Evolutionary conservation across 768 basidiomycete species (phyloP).

Genomic region (Leccinum imitatum): DNA sequence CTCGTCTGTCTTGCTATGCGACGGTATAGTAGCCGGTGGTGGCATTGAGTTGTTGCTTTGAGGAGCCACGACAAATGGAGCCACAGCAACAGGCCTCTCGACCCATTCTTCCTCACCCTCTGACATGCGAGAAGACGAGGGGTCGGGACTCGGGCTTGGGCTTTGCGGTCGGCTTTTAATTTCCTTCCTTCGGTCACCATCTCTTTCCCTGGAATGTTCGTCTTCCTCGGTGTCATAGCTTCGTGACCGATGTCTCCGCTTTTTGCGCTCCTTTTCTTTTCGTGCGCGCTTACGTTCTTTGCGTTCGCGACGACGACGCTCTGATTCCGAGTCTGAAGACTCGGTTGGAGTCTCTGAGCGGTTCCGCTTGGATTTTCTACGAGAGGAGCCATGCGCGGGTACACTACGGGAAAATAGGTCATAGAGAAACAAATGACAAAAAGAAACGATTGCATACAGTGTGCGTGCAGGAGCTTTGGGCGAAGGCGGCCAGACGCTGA

Average conservation of each 20-base stretch:
- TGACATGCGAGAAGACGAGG: constrained; percentile 27
- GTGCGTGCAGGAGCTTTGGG: constrained; percentile 65
- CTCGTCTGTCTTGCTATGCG: constrained; percentile 24
- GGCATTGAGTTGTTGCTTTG: constrained; percentile 25
- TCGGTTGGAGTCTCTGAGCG: constrained; percentile 47
- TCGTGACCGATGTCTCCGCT: constrained; percentile 37
- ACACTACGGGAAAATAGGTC: constrained; percentile 42
- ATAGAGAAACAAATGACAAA: background rate
- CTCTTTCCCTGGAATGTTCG: constrained; percentile 31
- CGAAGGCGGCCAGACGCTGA: constrained; percentile 81
- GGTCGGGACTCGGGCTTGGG: constrained; percentile 35
- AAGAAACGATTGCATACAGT: constrained; percentile 41
- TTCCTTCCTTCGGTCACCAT: constrained; percentile 29
- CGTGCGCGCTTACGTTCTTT: constrained; percentile 60
- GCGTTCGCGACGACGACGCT: constrained; percentile 53
- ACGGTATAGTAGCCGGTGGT: constrained; percentile 21
- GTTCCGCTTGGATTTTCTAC: constrained; percentile 59
- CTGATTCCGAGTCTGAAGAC: constrained; percentile 52
- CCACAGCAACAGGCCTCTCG: constrained; percentile 46
- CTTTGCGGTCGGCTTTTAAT: constrained; percentile 36
- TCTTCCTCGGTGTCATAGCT: constrained; percentile 35
- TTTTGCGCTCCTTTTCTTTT: constrained; percentile 46
- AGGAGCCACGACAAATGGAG: constrained; percentile 27
- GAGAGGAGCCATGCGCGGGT: constrained; percentile 49
- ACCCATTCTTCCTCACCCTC: constrained; percentile 68